These are phyloP conservation scores for Microbotryum violaceum DNA, from an alignment of 1,284 basidiomycete species.

Conservation along the genomic window DNA sequence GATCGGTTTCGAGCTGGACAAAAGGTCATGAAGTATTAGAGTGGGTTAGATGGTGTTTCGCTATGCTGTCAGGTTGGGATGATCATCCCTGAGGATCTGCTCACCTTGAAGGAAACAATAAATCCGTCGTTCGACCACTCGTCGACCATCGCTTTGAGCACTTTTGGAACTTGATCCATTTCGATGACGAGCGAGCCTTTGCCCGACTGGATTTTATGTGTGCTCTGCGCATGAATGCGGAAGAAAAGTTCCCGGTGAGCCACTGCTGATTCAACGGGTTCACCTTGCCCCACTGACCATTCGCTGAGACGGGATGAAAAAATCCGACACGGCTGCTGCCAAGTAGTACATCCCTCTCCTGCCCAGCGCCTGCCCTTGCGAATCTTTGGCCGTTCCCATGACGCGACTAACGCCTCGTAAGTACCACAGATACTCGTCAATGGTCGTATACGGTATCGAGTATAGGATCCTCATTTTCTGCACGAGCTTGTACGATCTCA, in stretches of 20 bases:
- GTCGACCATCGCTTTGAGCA: conserved; percentile 81
- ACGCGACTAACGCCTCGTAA: conserved; percentile 64
- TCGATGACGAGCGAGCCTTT: conserved; percentile 87
- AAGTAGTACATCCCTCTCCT: conserved; percentile 85
- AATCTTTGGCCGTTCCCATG: conserved; percentile 41
- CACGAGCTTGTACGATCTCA: conserved; percentile 73
- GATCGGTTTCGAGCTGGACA: conserved; percentile 83
- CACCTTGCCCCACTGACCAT: conserved; percentile 54
- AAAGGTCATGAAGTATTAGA: neutral
- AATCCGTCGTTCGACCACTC: conserved; percentile 89
- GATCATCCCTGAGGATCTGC: conserved; percentile 7
- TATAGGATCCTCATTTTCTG: conserved; percentile 66
- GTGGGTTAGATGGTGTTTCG: neutral
- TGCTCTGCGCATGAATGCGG: conserved; percentile 53
- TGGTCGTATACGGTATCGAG: conserved; percentile 83
- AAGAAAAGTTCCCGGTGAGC: neutral
- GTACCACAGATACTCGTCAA: conserved; percentile 94
- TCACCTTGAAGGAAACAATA: conserved; percentile 92
- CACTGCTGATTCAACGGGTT: neutral
- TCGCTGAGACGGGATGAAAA: conserved; percentile 84
- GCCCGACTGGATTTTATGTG: conserved; percentile 96
- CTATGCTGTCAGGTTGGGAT: neutral
- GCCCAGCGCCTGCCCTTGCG: conserved; percentile 60
- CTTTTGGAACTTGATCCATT: conserved; percentile 98
- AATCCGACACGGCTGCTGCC: conserved; percentile 95